phyloP scores from a whole-genome alignment of 2,329 filamentous ascomycete genomes.

The Ophiostoma angusticollis region DNA sequence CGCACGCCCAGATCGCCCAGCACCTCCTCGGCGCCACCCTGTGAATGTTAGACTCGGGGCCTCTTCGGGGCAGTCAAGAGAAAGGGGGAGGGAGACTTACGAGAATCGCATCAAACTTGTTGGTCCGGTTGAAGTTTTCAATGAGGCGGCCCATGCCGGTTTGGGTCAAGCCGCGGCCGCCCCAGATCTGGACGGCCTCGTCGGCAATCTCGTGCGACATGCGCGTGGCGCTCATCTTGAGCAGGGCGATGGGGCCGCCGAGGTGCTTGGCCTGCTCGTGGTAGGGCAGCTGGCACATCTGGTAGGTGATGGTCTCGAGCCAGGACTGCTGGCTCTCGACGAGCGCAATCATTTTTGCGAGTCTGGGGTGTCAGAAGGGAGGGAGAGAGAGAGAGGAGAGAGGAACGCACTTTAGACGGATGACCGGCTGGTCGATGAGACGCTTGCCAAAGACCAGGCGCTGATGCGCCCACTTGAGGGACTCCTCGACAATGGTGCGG shows the following conservation, averaged over 20 bases:
- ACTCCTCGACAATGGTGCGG: conserved; percentile 66
- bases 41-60: neutral
- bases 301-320: conserved; percentile 74
- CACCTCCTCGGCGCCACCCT: conserved; percentile 71
- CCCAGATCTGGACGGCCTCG: conserved; percentile 75
- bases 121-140: conserved; percentile 73
- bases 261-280: conserved; percentile 60
- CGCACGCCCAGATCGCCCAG: conserved; percentile 68
- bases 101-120: conserved; percentile 69
- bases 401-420: conserved; percentile 55
- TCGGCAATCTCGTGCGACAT: conserved; percentile 74
- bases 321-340: conserved; percentile 74
- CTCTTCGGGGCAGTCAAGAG: neutral
- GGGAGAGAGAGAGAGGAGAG: neutral
- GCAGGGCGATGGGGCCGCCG: conserved; percentile 66
- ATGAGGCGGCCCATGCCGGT: conserved; percentile 71
- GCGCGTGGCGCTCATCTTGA: conserved; percentile 68
- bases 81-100: conserved; percentile 5
- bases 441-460: conserved; percentile 73
- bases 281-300: conserved; percentile 80
- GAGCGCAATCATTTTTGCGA: conserved; percentile 77
- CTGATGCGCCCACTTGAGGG: conserved; percentile 80
- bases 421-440: conserved; percentile 70
- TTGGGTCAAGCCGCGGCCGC: conserved; percentile 67
- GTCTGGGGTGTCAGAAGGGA: conserved; percentile 60